Evolutionary conservation across 2,329 filamentous ascomycete species (phyloP), one percentile per base, ranked within the genome.

Genomic region (Colletotrichum sp.): DNA sequence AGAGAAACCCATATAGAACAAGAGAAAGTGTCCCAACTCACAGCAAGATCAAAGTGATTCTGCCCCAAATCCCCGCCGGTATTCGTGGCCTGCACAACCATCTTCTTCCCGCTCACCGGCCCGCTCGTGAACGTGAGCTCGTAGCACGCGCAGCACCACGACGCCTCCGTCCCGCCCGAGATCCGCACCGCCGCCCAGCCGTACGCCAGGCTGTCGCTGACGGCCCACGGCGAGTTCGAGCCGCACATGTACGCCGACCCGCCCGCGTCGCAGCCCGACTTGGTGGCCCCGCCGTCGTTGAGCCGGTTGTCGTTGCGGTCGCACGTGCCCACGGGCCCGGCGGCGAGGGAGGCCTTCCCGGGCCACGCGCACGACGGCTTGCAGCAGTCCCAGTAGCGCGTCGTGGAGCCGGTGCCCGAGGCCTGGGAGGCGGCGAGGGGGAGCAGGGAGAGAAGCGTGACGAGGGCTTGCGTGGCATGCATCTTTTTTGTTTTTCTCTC

Each of bases 21-120:
- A 52, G n/a, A 18, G 38, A 66, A 3, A 57, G 63, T 48, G 48
- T 48, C 24, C 48, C 48, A 32, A 82, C 83, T 28, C 78, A 86
- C 84, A 36, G 85, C 85, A 72, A 92, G 80, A 82, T 91, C 89
- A 80, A 91, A 92, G 77, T 91, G 90, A 77, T 90, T 90, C 67
- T 85, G 81, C 6, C 86, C 87, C 71, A 92, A 81, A 78, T 92
- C 90, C 13, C 85, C 86, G 6, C 90, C 90, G 18, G 90, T 92
- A 79, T 92, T 92, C 18, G 88, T 90, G 12, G 90, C 90, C 83
- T 92, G 91, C 36, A 92, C 87, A 55, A 92, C 86, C 87, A 92
- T 88, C 80, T 87, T 91, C 85, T 92, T 92, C 66, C 90, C 90
- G 58, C 81, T 79, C 21, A 91, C 85, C 2, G 87, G 82, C 8